Conservation (phyloP, 495 filamentous ascomycete species). For the Penicillium odoratum region DNA sequence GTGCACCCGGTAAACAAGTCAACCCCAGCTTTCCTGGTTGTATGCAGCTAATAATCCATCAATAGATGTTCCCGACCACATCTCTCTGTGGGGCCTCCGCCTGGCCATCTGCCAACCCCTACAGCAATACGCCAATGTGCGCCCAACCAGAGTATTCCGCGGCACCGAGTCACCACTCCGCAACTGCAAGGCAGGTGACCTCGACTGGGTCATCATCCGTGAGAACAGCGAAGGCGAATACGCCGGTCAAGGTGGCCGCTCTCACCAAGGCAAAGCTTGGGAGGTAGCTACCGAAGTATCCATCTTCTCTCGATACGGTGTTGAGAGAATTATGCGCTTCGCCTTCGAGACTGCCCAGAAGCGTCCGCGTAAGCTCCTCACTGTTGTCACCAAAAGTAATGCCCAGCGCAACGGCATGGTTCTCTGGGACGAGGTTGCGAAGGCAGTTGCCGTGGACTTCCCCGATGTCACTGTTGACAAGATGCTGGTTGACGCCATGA, state of each 20-base stretch:
- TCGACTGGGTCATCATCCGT: slow-evolving; percentile 59
- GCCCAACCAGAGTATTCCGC: slow-evolving; percentile 51
- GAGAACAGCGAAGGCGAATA: slow-evolving; percentile 62
- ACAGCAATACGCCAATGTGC: slow-evolving; percentile 58
- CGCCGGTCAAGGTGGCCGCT: slow-evolving; percentile 55
- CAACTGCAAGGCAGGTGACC: slow-evolving; percentile 39
- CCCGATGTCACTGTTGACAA: slow-evolving; percentile 56
- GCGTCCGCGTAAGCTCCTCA: slow-evolving; percentile 50
- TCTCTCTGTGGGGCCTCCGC: slow-evolving; percentile 56
- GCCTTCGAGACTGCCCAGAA: slow-evolving; percentile 53
- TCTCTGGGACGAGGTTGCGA: slow-evolving; percentile 56
- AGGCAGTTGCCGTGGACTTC: slow-evolving; percentile 46
- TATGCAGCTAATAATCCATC: slow-evolving; percentile 8
- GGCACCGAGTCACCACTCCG: slow-evolving; percentile 51
- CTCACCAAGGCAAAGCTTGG: slow-evolving; percentile 51
- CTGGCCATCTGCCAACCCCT: slow-evolving; percentile 56
- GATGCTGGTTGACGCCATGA: slow-evolving; percentile 64
- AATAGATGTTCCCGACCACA: slow-evolving; percentile 56
- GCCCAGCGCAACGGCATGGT: slow-evolving; percentile 60
- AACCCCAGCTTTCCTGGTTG: background rate
- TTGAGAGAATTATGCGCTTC: slow-evolving; percentile 57
- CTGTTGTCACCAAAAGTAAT: slow-evolving; percentile 62
- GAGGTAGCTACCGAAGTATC: slow-evolving; percentile 55
- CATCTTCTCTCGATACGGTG: slow-evolving; percentile 54
- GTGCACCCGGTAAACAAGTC: slow-evolving; percentile 46